These are phyloP conservation scores for Lecanicillium sp. DNA, from an alignment of 2,329 filamentous ascomycete genomes.

Conservation along the genomic window DNA sequence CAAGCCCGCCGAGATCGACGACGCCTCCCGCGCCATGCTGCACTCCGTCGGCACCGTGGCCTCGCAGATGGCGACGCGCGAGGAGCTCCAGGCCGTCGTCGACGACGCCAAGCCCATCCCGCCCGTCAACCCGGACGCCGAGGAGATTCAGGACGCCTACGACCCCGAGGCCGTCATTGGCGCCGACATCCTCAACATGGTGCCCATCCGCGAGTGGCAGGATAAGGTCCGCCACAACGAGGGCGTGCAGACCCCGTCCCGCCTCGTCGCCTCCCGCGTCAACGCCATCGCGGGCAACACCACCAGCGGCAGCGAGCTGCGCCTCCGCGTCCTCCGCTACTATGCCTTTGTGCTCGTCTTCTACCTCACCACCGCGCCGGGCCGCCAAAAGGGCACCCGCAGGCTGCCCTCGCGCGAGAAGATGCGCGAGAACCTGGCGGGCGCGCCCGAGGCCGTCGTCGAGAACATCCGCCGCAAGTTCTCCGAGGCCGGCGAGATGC, in stretches of 20 bases:
- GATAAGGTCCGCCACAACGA: constrained; percentile 55
- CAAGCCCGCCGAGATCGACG: constrained; percentile 45
- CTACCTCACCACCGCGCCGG: constrained; percentile 41
- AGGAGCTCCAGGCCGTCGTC: constrained; percentile 57
- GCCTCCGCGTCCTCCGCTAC: constrained; percentile 56
- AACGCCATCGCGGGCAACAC: constrained; percentile 47
- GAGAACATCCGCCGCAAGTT: constrained; percentile 66
- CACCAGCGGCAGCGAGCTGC: constrained; percentile 36
- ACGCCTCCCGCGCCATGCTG: constrained; percentile 55
- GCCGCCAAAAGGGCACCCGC: constrained; percentile 40
- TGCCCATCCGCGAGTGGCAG: constrained; percentile 70
- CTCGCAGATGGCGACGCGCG: constrained; percentile 58
- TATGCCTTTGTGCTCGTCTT: constrained; percentile 52
- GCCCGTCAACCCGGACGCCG: constrained; percentile 59
- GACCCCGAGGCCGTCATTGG: constrained; percentile 61
- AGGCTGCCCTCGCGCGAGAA: constrained; percentile 56
- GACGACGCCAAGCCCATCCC: constrained; percentile 69
- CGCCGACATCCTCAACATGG: constrained; percentile 56
- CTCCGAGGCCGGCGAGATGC: constrained; percentile 55
- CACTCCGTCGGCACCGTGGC: constrained; percentile 56
- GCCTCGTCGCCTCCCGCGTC: constrained; percentile 61
- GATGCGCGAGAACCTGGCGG: constrained; percentile 49
- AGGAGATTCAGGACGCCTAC: constrained; percentile 67
- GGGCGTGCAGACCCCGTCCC: constrained; percentile 50
- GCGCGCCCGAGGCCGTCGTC: constrained; percentile 56